Evolutionary conservation across 345 rosid genomes (phyloP), one percentile per base, ranked within the genome.

Genomic region (Eucalyptus tenuipes): DNA sequence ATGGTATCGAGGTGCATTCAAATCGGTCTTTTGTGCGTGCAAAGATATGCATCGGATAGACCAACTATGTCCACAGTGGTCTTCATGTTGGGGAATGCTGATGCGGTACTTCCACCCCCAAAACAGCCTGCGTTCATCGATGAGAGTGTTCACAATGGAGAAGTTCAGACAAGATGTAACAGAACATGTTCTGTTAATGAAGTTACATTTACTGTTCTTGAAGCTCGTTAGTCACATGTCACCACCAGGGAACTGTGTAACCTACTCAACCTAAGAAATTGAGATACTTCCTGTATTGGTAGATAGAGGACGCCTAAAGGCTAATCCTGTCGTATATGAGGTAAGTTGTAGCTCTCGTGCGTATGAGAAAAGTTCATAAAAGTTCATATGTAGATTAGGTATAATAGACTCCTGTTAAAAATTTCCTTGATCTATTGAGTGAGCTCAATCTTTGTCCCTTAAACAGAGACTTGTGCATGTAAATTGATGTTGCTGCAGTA

Each of bases 101-200:
- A 29, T 40, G 44, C 75, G 9, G 7, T 52, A 5, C 85, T 88
- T 87, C 81, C 90, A 86, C 49, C 75, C 15, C 89, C 91, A 1
- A 87, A 66, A 37, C 33, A 68, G 24, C 81, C 91, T 2, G 40
- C 20, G 80, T 50, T 90, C 87, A 64, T 47, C n/a, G 27, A 48
- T 29, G 75, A 64, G 75, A 64, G 18, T 0, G 4, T 6, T 17
- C 6, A 12, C 71, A 61, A 6, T 61, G 71, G 71, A 61, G 92
- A 47, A 87, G 91, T 90, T 92, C 92, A 47, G 82, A 88, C 11
- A 82, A 53, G 44, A 92, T 91, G 89, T 90, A 92, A 80, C 90
- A 88, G 68, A 93, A 89, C 75, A 92, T 91, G 89, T 89, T 92
- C 7, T 6, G 42, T 6, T 82, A 61, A 61, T 14, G 37, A 9